Evolutionary conservation across 345 rosid species (phyloP).

Genomic region (Lagerstroemia speciosa): DNA sequence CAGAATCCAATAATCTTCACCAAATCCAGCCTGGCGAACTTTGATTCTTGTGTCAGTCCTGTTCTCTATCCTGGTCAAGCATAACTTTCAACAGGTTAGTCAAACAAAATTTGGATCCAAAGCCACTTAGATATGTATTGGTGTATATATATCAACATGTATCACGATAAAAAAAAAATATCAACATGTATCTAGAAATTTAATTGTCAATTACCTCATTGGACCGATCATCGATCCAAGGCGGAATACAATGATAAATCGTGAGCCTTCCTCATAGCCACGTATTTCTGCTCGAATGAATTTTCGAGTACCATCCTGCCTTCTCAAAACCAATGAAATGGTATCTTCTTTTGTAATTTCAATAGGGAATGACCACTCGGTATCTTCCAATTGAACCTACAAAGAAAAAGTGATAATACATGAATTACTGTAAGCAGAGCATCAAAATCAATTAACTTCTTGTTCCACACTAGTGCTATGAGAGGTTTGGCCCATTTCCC

Average conservation of each 20-base stretch:
- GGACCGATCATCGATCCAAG: slow-evolving; percentile 77
- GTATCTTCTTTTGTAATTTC: slow-evolving; percentile 82
- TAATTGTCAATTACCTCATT: slow-evolving; percentile 46
- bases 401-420: slow-evolving; percentile 6
- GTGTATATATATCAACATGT: neutral
- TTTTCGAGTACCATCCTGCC: slow-evolving; percentile 41
- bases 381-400: slow-evolving; percentile 67
- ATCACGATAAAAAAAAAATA: too few relatives aligned
- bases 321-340: slow-evolving; percentile 64
- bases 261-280: slow-evolving; percentile 98
- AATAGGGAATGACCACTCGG: slow-evolving; percentile 92
- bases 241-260: slow-evolving; percentile 85
- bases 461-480: too few relatives aligned
- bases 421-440: slow-evolving; percentile 1
- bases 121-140: neutral
- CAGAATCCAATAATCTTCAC: slow-evolving; percentile 62
- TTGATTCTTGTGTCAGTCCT: slow-evolving; percentile 54
- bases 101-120: neutral
- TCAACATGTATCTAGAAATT: neutral
- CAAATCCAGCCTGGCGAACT: slow-evolving; percentile 86
- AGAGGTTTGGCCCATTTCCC: too few relatives aligned
- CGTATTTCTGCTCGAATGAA: slow-evolving; percentile 77
- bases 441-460: neutral
- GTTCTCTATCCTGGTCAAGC: slow-evolving; percentile 72
- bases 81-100: neutral